Conservation (phyloP, 257 asterid genomes). For the Fraxinus pennsylvanica region DNA sequence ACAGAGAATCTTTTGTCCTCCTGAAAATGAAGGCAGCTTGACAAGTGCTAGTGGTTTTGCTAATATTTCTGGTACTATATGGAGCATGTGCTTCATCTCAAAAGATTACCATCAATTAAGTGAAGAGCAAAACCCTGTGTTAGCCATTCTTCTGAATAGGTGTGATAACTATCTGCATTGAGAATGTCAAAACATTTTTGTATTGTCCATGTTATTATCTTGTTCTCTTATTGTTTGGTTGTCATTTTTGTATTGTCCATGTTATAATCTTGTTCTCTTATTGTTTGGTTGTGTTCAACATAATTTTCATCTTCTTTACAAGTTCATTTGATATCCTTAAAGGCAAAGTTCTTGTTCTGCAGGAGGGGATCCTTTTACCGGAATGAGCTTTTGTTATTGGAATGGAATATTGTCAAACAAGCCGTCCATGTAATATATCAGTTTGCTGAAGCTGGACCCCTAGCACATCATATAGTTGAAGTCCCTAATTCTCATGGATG, state of each 20-base stretch:
- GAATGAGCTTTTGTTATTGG: constrained; percentile 77
- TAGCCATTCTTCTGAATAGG: constrained; percentile 95
- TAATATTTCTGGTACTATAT: constrained; percentile 82
- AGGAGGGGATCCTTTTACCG: constrained; percentile 76
- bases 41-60: constrained; percentile 51
- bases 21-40: constrained; percentile 64
- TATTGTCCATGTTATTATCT: constrained; percentile 2
- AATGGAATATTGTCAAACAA: constrained; percentile 73
- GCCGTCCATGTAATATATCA: constrained; percentile 61
- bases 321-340: constrained; percentile 10
- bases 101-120: constrained; percentile 46
- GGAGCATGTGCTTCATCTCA: constrained; percentile 99
- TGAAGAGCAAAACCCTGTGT: constrained; percentile 60
- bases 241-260: not conserved
- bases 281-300: constrained; percentile 26
- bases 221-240: constrained; percentile 24
- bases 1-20: constrained; percentile 69
- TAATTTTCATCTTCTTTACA: constrained; percentile 6
- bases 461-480: constrained; percentile 82
- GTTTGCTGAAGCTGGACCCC: constrained; percentile 81
- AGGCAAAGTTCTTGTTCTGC: constrained; percentile 33
- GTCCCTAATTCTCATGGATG: constrained; percentile 85
- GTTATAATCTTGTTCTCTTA: constrained; percentile 5
- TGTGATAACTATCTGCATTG: constrained; percentile 30
- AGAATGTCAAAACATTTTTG: constrained; percentile 1